phyloP scores from a whole-genome alignment of 331 rosid species.

The Cydonia oblonga region DNA sequence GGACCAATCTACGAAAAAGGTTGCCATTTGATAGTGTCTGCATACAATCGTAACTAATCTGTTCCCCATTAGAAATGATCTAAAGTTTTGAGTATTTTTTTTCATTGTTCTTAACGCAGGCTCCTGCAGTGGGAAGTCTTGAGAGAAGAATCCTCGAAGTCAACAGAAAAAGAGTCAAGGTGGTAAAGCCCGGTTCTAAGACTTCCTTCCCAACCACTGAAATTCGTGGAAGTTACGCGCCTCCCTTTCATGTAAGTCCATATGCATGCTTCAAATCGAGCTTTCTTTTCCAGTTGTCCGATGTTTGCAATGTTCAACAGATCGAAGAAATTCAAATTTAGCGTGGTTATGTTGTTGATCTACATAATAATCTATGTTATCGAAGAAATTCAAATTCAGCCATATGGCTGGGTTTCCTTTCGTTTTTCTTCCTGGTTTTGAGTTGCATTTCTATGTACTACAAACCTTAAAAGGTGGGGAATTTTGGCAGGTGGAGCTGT shows the following conservation, averaged over 20 bases:
- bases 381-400: too few relatives aligned
- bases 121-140: slow-evolving; percentile 51
- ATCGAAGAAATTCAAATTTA: too few relatives aligned
- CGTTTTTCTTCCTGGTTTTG: too few relatives aligned
- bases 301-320: too few relatives aligned
- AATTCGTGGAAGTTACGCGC: slow-evolving; percentile 84
- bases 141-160: slow-evolving; percentile 80
- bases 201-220: slow-evolving; percentile 89
- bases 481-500: slow-evolving; percentile 73
- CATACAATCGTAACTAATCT: not conserved
- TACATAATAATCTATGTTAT: too few relatives aligned
- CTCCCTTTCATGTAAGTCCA: too few relatives aligned
- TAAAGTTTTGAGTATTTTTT: not conserved
- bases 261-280: too few relatives aligned
- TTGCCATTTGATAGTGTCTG: slow-evolving; percentile 11
- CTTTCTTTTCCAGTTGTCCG: too few relatives aligned
- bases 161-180: slow-evolving; percentile 79
- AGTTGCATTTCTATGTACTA: too few relatives aligned
- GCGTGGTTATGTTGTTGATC: too few relatives aligned
- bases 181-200: slow-evolving; percentile 89
- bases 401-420: too few relatives aligned
- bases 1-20: slow-evolving; percentile 71
- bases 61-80: not conserved
- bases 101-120: slow-evolving; percentile 30
- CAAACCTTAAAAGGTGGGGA: too few relatives aligned